Evolutionary conservation across 177 flowering plant species (phyloP), one percentile per base, ranked within the genome.

Genomic region (Vitis hybrid): DNA sequence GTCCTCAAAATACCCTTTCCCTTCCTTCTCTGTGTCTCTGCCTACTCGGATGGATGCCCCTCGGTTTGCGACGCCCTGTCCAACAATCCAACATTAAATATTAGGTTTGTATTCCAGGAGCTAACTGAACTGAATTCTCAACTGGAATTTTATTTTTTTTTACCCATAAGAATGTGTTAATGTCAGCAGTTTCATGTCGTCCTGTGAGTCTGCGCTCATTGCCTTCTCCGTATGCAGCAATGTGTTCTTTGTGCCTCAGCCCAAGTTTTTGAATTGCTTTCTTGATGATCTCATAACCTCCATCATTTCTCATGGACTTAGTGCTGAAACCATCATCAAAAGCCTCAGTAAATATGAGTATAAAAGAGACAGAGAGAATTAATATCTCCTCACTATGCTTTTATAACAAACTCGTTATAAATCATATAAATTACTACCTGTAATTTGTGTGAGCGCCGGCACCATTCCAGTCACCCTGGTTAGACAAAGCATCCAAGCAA

Each of bases 161-260:
- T 85, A 91, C 97, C 97, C 97, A 91, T 81, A 18, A 17, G 87
- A 91, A 91, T 14, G 87, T 85, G 80, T 87, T 81, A 70, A 91
- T 91, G 68, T 88, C 84, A 26, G 94, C 97, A 2, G 94, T 91
- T 70, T 86, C 97, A 68, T 89, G 97, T 2, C 65, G 65, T 6
- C 97, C 97, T n/a, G 97, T 91, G 78, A 91, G 88, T 49, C 97
- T 92, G 1, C 97, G 87, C 68, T 91, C 97, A 18, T 91, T 91
- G 70, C 97, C 97, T 79, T 90, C 94, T 1, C 97, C 97, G 72
- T 90, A 91, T 2, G 97, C 97, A 57, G 94, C 87, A 80, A 91
- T 91, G 81, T 91, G 97, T 62, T 91, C 94, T 51, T 86, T 87
- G 88, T 91, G 97, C 80, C 72, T 86, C 62, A 71, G 45, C 1